Percentiles rank a stretch among this genome's conserved stretches.
These are phyloP conservation scores for Cystoderma amianthinum DNA, from an alignment of 768 basidiomycete genomes.

Conservation along the genomic window DNA sequence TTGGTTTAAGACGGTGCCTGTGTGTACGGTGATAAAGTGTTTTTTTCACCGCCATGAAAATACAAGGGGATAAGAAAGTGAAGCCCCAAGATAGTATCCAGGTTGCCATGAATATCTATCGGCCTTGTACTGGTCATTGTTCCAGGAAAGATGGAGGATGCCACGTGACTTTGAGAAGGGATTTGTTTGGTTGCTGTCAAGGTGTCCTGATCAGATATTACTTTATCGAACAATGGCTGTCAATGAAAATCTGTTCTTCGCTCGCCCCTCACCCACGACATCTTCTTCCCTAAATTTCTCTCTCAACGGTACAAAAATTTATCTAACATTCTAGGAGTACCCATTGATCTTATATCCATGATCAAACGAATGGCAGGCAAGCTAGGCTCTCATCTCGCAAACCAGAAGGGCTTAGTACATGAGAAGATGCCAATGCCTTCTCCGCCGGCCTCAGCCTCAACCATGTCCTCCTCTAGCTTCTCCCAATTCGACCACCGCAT, in stretches of 20 bases:
- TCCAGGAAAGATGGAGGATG: constrained; percentile 12
- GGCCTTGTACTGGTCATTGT: constrained; percentile 14
- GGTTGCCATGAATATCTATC: constrained; percentile 11
- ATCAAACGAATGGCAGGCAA: constrained; percentile 48
- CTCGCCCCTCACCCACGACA: constrained; percentile 1
- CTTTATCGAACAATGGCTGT: constrained; percentile 4
- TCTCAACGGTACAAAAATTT: neutral
- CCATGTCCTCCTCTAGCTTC: constrained; percentile 18
- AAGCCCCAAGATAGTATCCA: neutral
- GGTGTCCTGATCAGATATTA: constrained; percentile 3
- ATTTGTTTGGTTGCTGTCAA: neutral
- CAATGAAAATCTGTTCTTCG: constrained; percentile 1
- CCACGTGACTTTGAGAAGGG: constrained; percentile 6
- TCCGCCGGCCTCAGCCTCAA: constrained; percentile 22
- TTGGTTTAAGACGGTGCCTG: too few species aligned
- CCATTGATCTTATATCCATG: too few species aligned
- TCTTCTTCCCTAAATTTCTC: constrained; percentile 3
- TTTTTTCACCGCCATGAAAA: neutral
- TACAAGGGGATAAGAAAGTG: neutral
- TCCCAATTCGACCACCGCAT: constrained; percentile 48
- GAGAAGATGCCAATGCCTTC: constrained; percentile 18
- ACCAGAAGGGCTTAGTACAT: constrained; percentile 16
- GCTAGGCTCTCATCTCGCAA: constrained; percentile 32
- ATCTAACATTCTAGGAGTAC: neutral
- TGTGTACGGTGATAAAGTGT: too few species aligned